Evolutionary conservation across 1,284 basidiomycete species (phyloP), one percentile per base, ranked within the genome.

Genomic region (Laetiporus sulphureus): DNA sequence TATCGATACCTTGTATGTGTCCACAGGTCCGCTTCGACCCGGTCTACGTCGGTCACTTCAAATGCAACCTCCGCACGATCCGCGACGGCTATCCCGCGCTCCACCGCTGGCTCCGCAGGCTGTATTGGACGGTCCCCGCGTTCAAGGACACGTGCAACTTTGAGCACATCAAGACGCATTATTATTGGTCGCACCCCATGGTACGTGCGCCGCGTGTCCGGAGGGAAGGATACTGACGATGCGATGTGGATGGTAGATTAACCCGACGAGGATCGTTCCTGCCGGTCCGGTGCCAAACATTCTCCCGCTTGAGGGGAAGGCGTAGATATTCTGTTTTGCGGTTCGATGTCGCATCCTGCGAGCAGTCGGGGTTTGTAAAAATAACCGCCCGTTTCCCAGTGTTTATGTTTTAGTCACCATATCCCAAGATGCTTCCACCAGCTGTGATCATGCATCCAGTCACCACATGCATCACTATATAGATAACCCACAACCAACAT

Each of bases 101-200:
- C 38, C 77, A 95, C 64, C 62, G 33, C 21, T 93, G 92, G 92
- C 61, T 91, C 65, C 84, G 83, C 62, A 83, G 85, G 55, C 67
- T 97, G 31, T 98, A 98, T 69, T 97, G 92, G 93, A 88, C 86
- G 51, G 71, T 83, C 52, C 67, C 82, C 0, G 90, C 90, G 1
- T 98, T 98, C 79, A 85, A 85, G 62, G 77, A 81, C 24, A 86
- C 83, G 16, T 95, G 91, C 41, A 72, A 92, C 62, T 96, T 97
- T 62, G 79, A 82, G 34, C 87, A 91, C 56, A 90, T 91, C 71
- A 90, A 90, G 64, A 78, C 77, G 12, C 83, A 88, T 57, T 93
- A 93, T 62, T 92, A 83, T 52, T 87, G 79, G 79, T 81, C 79
- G 24, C 79, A 83, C 53, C 51, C 65, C 18, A 53, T 60, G 54